A percentile compares a stretch with the other conserved stretches of the same genome.
These are phyloP conservation scores for Pinus albicaulis DNA, from an alignment of 75 land plant genomes.

Conservation along the genomic window DNA sequence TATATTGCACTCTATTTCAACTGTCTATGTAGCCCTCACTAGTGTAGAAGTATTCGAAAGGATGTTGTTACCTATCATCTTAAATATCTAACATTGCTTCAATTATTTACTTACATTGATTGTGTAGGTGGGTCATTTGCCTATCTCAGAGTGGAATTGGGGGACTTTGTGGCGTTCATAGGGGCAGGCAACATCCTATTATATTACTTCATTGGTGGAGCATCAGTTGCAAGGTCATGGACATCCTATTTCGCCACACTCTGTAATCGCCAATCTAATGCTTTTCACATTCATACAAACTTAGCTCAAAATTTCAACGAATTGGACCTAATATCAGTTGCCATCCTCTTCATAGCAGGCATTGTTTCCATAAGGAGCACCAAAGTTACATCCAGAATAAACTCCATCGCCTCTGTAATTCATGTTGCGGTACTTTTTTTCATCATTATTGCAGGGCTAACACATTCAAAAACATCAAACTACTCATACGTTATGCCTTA, in stretches of 20 bases:
- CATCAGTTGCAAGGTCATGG: conserved; percentile 76
- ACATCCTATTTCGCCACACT: conserved; percentile 82
- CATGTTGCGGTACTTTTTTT: conserved; percentile 62
- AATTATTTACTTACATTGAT: neutral
- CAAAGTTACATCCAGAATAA: conserved; percentile 61
- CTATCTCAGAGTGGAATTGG: conserved; percentile 77
- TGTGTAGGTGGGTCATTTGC: conserved; percentile 65
- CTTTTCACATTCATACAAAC: conserved; percentile 48
- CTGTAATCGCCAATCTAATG: conserved; percentile 34
- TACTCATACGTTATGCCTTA: conserved; percentile 51
- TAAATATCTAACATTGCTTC: neutral
- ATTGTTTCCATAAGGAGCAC: conserved; percentile 51
- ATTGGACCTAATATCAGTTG: conserved; percentile 74
- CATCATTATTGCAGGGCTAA: conserved; percentile 73
- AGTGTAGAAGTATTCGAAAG: too few species aligned
- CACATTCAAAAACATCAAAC: conserved; percentile 53
- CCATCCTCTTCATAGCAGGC: conserved; percentile 32
- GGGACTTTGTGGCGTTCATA: conserved; percentile 82
- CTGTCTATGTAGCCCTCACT: too few species aligned
- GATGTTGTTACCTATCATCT: neutral
- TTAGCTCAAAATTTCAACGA: conserved; percentile 44
- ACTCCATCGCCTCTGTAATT: conserved; percentile 65
- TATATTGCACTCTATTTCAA: too few species aligned
- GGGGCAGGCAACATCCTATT: conserved; percentile 82
- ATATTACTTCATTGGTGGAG: conserved; percentile 61